Conservation (phyloP, 768 basidiomycete species). For the Leccinum arenicola region DNA sequence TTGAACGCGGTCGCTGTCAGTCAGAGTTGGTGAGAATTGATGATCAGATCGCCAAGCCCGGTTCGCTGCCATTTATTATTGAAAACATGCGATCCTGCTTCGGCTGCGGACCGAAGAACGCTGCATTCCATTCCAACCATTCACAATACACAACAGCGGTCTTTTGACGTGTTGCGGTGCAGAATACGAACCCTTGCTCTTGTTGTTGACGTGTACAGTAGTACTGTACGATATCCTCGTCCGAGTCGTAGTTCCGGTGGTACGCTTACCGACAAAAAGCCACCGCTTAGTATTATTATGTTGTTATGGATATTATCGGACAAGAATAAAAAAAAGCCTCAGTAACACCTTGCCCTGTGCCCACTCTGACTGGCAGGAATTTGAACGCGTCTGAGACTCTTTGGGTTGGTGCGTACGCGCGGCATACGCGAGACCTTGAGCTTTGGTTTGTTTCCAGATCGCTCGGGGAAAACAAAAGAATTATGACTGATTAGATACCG, state of each 20-base stretch:
- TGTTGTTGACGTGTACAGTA: background rate
- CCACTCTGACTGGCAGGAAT: background rate
- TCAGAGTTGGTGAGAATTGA: background rate
- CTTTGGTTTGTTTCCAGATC: no score
- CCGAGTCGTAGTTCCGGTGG: no score
- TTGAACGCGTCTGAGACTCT: no score
- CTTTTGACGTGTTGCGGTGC: background rate
- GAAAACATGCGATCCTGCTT: conserved; percentile 13
- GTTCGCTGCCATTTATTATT: conserved; percentile 2
- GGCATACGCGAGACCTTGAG: no score
- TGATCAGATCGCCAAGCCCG: conserved; percentile 5
- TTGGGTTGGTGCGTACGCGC: no score
- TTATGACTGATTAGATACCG: background rate
- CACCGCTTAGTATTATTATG: background rate
- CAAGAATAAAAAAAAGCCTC: background rate
- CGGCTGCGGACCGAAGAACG: background rate
- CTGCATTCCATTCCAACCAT: background rate
- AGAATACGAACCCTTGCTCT: background rate
- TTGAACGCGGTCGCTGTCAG: background rate
- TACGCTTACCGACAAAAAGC: background rate
- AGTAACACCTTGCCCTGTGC: no score
- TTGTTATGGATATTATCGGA: background rate
- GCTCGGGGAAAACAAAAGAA: background rate
- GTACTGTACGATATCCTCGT: no score
- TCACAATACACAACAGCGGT: background rate